Evolutionary conservation across 768 basidiomycete genomes (phyloP).

Genomic region (Leccinum pellstonianum): DNA sequence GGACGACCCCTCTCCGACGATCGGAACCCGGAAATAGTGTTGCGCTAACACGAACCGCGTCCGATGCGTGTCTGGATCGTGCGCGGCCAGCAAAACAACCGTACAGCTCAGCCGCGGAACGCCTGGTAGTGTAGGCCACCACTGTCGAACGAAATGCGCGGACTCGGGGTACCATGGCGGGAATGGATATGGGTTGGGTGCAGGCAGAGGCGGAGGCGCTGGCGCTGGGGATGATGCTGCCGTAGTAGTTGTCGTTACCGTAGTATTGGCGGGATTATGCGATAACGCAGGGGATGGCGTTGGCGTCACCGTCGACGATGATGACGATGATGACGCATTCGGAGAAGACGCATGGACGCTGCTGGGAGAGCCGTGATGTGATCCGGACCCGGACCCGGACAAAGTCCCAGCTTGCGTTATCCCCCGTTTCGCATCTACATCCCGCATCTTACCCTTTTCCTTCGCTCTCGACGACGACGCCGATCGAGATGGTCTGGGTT

Average conservation of each 20-base stretch:
- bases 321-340: background rate
- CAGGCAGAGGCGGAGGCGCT: constrained; percentile 7
- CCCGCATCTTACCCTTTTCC: constrained; percentile 25
- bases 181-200: constrained; percentile 61
- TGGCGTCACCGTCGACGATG: constrained; percentile 2
- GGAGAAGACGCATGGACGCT: background rate
- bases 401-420: constrained; percentile 8
- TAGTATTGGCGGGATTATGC: background rate
- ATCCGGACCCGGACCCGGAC: constrained; percentile 9
- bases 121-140: constrained; percentile 70
- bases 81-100: constrained; percentile 63
- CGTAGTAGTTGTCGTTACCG: background rate
- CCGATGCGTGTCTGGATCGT: constrained; percentile 57
- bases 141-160: constrained; percentile 76
- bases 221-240: background rate
- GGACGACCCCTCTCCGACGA: constrained; percentile 27
- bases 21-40: constrained; percentile 73
- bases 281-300: constrained; percentile 9
- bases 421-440: constrained; percentile 15
- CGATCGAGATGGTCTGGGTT: constrained; percentile 1
- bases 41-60: constrained; percentile 68
- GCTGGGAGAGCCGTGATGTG: constrained; percentile 16
- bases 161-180: constrained; percentile 72
- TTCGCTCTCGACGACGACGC: constrained; percentile 8
- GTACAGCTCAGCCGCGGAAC: constrained; percentile 71